A percentile compares a stretch with the other conserved stretches of the same genome.
Evolutionary conservation across 768 basidiomycete species (phyloP).

Genomic region (Calocybe gangraenosa): DNA sequence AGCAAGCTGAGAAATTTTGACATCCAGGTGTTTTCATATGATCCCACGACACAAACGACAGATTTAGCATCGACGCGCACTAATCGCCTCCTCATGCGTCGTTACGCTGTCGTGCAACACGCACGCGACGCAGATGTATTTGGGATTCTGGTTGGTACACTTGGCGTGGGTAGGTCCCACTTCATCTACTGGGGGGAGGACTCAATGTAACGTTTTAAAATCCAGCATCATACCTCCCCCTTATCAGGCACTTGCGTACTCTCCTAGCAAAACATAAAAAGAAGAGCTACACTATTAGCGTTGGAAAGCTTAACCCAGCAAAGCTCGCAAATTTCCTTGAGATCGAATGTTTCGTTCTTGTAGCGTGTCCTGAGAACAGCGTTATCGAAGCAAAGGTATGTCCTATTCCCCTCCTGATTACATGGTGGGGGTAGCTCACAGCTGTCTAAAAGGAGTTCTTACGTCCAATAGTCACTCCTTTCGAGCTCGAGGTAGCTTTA

Average conservation of each 20-base stretch:
- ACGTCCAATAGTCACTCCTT: conserved; percentile 90
- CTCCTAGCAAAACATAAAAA: conserved; percentile 65
- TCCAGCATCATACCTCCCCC: conserved; percentile 77
- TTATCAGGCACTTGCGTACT: conserved; percentile 77
- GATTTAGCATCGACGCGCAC: conserved; percentile 63
- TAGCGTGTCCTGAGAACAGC: conserved; percentile 93
- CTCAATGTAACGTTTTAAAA: too few relatives aligned
- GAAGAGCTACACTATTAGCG: conserved; percentile 92
- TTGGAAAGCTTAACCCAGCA: conserved; percentile 91
- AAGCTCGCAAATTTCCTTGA: conserved; percentile 96
- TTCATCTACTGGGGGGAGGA: too few relatives aligned
- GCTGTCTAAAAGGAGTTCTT: conserved; percentile 69
- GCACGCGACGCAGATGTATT: conserved; percentile 92
- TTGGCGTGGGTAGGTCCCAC: conserved; percentile 83
- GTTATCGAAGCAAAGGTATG: conserved; percentile 67
- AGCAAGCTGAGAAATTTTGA: neutral
- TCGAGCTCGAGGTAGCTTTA: conserved; percentile 81
- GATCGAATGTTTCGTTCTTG: conserved; percentile 92
- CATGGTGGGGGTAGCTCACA: neutral
- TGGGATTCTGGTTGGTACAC: conserved; percentile 91
- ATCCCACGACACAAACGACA: conserved; percentile 47
- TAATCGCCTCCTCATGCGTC: conserved; percentile 83
- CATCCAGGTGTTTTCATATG: conserved; percentile 69
- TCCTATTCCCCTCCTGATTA: neutral
- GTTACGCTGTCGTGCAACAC: conserved; percentile 83